Evolutionary conservation across 305 asterid species (phyloP), one percentile per base, ranked within the genome.

Genomic region (Fraxinus nigra): DNA sequence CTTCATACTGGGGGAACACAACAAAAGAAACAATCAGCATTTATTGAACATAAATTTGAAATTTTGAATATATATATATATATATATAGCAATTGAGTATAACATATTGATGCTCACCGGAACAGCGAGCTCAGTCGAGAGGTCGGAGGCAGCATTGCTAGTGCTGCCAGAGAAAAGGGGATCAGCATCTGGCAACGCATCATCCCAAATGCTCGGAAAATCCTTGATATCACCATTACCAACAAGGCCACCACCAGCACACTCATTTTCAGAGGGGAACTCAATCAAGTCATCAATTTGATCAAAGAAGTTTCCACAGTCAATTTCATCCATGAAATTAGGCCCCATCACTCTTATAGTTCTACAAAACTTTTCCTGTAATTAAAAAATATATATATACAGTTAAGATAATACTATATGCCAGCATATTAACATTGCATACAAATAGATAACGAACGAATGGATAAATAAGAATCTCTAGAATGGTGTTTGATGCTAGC

Each of bases 261-360:
- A 82, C 40, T 91, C 98, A 79, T 84, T 91, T 32, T 90, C 98
- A 0, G 91, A 85, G 4, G 99, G 99, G 48, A 94, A 97, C 40
- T 97, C 98, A 24, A 94, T 89, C 85, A 97, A 89, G 85, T 97
- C 99, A 78, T 94, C 99, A 69, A 97, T 87, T 86, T 97, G 97
- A 79, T 94, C 98, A 80, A 94, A 94, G 87, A 92, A 94, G 92
- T 89, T 93, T 11, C 89, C 92, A 33, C 98, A 94, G 84, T 93
- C 99, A 5, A 90, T 86, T 76, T 94, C 99, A 65, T 94, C 98
- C 70, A 85, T 79, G 84, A 87, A 86, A 82, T 88, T 91, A 54
- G 95, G 83, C 81, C 80, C 95, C 98, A 94, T 92, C 76, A 54
- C 78, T 35, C 22, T 77, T 28, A 40, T 80, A 76, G 46, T 65